A percentile compares a stretch with the other conserved stretches of the same genome.
Evolutionary conservation across 225 moss, liverwort and hornwort species (phyloP).

Genomic region (Antitrichia curtipendula): DNA sequence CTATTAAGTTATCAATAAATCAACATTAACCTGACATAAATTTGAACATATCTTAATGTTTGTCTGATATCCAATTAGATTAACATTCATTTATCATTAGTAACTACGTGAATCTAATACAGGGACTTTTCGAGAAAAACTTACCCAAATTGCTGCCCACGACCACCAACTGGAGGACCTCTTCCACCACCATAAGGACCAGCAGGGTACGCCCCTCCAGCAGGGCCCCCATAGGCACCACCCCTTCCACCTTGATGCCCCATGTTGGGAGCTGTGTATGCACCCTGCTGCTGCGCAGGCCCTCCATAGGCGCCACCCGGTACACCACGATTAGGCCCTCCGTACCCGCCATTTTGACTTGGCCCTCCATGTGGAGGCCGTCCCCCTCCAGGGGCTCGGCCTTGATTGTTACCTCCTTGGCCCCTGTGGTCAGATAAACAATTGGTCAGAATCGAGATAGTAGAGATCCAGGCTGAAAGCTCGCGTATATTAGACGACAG

Average conservation of each 20-base stretch:
- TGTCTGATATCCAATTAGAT: background rate
- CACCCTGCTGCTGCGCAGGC: constrained; percentile 51
- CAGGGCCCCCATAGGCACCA: constrained; percentile 42
- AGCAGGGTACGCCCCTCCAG: constrained; percentile 34
- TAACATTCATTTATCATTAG: background rate
- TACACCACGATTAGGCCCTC: constrained; percentile 48
- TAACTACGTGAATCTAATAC: background rate
- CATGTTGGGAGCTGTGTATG: constrained; percentile 56
- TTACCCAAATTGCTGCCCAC: constrained; percentile 75
- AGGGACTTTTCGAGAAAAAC: background rate
- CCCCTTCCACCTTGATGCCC: constrained; percentile 56
- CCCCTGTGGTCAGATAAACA: constrained; percentile 13
- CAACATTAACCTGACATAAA: background rate
- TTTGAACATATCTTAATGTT: background rate
- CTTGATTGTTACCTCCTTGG: constrained; percentile 51
- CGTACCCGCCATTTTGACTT: constrained; percentile 56
- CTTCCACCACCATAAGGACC: constrained; percentile 71
- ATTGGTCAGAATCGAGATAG: background rate
- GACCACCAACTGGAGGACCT: constrained; percentile 60
- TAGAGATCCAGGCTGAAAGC: background rate
- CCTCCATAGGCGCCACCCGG: constrained; percentile 52
- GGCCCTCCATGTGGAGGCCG: constrained; percentile 60
- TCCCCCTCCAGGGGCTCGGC: constrained; percentile 55
- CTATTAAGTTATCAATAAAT: background rate
- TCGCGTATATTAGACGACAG: background rate